Evolutionary conservation across 306 rosid genomes (phyloP).

Genomic region (Vigna hirtella): DNA sequence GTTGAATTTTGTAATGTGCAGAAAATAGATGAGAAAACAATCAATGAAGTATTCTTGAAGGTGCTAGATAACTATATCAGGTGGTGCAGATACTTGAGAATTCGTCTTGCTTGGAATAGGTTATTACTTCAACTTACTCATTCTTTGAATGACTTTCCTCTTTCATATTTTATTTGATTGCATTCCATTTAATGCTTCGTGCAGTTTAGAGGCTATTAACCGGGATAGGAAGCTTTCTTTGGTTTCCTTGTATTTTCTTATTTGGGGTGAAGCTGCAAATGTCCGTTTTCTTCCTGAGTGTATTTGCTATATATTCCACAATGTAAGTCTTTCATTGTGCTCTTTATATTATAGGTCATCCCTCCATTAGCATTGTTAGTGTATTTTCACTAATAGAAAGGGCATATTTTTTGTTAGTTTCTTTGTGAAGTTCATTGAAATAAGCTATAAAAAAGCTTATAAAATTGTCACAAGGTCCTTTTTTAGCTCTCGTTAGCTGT

Average conservation of each 20-base stretch:
- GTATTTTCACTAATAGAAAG: neutral
- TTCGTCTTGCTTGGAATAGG: conserved; percentile 92
- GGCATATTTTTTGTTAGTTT: too few species aligned
- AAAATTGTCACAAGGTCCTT: too few species aligned
- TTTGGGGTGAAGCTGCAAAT: conserved; percentile 99
- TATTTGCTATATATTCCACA: conserved; percentile 94
- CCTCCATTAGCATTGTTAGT: conserved; percentile 3
- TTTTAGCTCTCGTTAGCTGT: too few species aligned
- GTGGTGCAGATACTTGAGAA: conserved; percentile 93
- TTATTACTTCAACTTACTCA: conserved; percentile 51
- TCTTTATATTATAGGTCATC: conserved; percentile 15
- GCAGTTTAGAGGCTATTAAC: conserved; percentile 90
- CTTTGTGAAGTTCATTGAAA: too few species aligned
- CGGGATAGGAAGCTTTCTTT: conserved; percentile 87
- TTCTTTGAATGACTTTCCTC: conserved; percentile 34
- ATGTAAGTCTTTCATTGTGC: conserved; percentile 63
- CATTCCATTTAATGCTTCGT: conserved; percentile 41
- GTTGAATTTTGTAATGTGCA: conserved; percentile 47
- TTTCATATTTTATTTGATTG: conserved; percentile 42
- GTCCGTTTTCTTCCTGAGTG: conserved; percentile 98
- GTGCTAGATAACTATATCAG: conserved; percentile 89
- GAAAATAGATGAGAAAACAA: conserved; percentile 91
- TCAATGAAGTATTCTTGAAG: conserved; percentile 82
- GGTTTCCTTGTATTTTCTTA: conserved; percentile 85
- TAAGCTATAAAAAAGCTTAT: too few species aligned